phyloP scores from a whole-genome alignment of 176 grass and related monocot genomes.

The Rhynchospora pubera region DNA sequence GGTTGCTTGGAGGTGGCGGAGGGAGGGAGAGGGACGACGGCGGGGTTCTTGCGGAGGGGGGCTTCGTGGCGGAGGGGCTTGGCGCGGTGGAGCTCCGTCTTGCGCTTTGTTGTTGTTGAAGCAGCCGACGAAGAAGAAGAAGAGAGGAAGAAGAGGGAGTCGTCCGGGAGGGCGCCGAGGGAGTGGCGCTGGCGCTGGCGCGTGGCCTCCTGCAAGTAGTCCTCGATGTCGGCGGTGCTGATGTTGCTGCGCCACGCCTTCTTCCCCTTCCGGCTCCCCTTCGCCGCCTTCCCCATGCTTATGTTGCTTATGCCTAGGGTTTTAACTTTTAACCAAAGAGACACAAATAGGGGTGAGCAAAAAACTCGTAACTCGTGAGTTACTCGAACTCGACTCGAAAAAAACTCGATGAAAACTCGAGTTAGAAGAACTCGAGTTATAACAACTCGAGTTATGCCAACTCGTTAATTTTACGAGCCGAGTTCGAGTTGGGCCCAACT shows the following conservation, averaged over 20 bases:
- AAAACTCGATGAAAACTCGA: too few species aligned
- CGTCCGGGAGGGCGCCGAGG: constrained; percentile 18
- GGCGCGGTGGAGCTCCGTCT: constrained; percentile 73
- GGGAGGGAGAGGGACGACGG: constrained; percentile 61
- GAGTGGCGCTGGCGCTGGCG: too few species aligned
- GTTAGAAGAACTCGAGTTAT: too few species aligned
- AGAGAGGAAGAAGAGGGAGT: constrained; percentile 69
- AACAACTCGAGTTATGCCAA: too few species aligned
- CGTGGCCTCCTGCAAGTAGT: constrained; percentile 75
- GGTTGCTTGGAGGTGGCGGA: constrained; percentile 42
- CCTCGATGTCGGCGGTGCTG: constrained; percentile 69
- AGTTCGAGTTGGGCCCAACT: too few species aligned
- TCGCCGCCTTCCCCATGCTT: constrained; percentile 72
- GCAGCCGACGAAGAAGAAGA: neutral
- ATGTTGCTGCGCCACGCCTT: constrained; percentile 98
- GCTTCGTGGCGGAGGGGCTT: constrained; percentile 80
- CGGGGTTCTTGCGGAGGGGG: constrained; percentile 57
- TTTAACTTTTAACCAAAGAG: too few species aligned
- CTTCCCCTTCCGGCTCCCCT: constrained; percentile 84
- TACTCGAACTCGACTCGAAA: too few species aligned
- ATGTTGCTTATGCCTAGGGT: too few species aligned
- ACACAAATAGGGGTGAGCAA: too few species aligned
- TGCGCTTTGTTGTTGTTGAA: constrained; percentile 7
- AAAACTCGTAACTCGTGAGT: too few species aligned
- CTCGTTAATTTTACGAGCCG: too few species aligned